Evolutionary conservation across 306 rosid genomes (phyloP).

Genomic region (Lathyrus aphaca): DNA sequence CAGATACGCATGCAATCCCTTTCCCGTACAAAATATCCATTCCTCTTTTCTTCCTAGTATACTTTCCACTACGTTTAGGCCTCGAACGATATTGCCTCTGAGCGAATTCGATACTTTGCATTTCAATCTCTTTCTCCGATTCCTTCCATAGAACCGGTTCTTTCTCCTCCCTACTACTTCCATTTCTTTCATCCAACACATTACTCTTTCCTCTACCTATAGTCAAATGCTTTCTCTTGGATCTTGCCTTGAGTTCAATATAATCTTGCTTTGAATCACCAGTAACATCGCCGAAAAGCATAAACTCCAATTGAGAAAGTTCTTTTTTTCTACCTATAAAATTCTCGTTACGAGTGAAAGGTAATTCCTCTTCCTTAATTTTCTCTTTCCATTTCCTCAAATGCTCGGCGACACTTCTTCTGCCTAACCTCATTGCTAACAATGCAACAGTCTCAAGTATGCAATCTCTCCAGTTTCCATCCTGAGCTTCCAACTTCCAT

Average conservation of each 20-base stretch:
- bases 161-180: constrained; percentile 63
- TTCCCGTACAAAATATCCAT: constrained; percentile 71
- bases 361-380: constrained; percentile 82
- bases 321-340: constrained; percentile 87
- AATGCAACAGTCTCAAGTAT: constrained; percentile 68
- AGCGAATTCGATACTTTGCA: constrained; percentile 70
- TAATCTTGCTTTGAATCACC: constrained; percentile 84
- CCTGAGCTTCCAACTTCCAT: constrained; percentile 86
- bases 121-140: constrained; percentile 87
- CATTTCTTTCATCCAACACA: constrained; percentile 59
- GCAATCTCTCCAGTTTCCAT: constrained; percentile 93
- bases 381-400: constrained; percentile 78
- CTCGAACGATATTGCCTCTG: constrained; percentile 54
- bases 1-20: constrained; percentile 86
- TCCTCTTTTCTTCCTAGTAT: constrained; percentile 68
- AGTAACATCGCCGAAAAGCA: constrained; percentile 74
- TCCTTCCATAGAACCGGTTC: constrained; percentile 92
- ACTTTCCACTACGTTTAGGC: constrained; percentile 62
- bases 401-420: constrained; percentile 82
- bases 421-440: constrained; percentile 73
- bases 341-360: constrained; percentile 71
- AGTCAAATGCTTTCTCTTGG: constrained; percentile 63
- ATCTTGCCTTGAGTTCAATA: constrained; percentile 76
- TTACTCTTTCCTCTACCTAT: constrained; percentile 67
- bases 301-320: constrained; percentile 76